Percentiles rank a stretch among this genome's conserved stretches.
phyloP scores from a whole-genome alignment of 31 red algal genomes.

The Porphyra umbilicalis region DNA sequence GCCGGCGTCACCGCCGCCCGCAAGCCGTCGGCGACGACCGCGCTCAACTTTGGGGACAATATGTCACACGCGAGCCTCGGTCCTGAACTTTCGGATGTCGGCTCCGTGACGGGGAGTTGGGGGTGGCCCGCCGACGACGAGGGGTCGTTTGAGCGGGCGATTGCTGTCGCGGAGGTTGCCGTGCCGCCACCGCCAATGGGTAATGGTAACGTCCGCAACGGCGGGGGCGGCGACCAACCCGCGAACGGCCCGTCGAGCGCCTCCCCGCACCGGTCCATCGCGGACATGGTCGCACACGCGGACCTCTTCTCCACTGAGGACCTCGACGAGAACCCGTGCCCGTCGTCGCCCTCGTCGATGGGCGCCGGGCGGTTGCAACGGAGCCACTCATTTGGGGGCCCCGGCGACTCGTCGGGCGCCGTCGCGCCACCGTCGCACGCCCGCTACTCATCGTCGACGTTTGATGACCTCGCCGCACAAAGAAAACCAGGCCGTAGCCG shows the following conservation, averaged over 20 bases:
- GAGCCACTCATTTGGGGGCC: background rate
- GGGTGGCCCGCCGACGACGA: background rate
- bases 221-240: background rate
- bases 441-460: background rate
- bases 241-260: background rate
- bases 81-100: no score
- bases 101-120: background rate
- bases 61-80: no score
- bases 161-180: background rate
- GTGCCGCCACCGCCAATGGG: background rate
- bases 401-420: background rate
- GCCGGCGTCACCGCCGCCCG: conserved; percentile 32
- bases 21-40: conserved; percentile 23
- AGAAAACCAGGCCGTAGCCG: conserved; percentile 35
- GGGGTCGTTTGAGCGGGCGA: background rate
- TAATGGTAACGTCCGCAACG: background rate
- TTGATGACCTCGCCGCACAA: conserved; percentile 5
- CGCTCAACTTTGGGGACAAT: no score
- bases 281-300: background rate
- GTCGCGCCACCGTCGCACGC: background rate
- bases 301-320: background rate
- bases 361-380: background rate
- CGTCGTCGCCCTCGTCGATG: background rate
- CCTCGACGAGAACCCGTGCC: background rate
- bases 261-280: background rate